Percentiles rank a stretch among this genome's conserved stretches.
phyloP scores from a whole-genome alignment of 2,329 filamentous ascomycete species.

The Aspergillus sp. region DNA sequence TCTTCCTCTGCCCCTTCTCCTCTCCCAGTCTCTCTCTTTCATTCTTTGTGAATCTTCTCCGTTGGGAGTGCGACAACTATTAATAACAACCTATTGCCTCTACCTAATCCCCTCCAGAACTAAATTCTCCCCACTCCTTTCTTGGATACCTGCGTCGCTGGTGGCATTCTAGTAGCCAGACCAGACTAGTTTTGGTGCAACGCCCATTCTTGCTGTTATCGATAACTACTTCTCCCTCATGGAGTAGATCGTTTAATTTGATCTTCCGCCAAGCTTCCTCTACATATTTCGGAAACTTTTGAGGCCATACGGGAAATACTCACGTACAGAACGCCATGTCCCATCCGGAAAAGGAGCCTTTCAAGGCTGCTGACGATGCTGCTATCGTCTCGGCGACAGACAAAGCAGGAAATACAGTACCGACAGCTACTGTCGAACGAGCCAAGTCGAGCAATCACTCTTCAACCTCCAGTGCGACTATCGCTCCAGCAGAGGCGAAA shows the following conservation, averaged over 20 bases:
- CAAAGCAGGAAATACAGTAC: background rate
- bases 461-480: slow-evolving; percentile 25
- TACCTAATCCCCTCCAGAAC: too few species aligned
- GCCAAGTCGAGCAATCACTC: slow-evolving; percentile 17
- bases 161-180: too few species aligned
- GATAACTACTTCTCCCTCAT: background rate
- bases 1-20: background rate
- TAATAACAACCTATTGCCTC: too few species aligned
- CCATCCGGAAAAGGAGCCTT: background rate
- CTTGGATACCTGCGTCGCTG: too few species aligned
- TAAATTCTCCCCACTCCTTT: too few species aligned
- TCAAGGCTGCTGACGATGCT: background rate
- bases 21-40: background rate
- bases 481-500: slow-evolving; percentile 15
- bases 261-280: background rate
- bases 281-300: background rate
- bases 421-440: slow-evolving; percentile 8
- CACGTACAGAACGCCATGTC: background rate
- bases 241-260: background rate
- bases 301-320: background rate
- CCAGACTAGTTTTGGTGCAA: too few species aligned
- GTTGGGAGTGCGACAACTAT: too few species aligned
- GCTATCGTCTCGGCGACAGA: background rate
- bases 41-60: too few species aligned
- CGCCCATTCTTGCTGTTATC: too few species aligned